Conservation (phyloP, 1,284 basidiomycete genomes). For the Ceratorhiza oryzae-sativae region DNA sequence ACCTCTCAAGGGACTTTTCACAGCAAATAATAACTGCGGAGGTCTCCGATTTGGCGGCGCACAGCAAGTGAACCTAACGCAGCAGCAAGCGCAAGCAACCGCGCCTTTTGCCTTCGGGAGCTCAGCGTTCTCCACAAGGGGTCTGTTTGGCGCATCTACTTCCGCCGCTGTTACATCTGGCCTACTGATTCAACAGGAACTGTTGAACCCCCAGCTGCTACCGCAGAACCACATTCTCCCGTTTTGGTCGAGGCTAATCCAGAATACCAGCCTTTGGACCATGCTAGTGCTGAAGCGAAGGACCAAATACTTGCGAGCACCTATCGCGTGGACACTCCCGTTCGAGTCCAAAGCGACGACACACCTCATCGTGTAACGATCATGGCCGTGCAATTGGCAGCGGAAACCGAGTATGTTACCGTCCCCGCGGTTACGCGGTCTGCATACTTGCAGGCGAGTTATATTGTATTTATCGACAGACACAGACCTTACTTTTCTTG, state of each 20-base stretch:
- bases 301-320: slow-evolving; percentile 38
- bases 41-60: not conserved
- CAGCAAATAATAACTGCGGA: not conserved
- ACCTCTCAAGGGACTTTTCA: not conserved
- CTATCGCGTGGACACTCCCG: slow-evolving; percentile 40
- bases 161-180: not conserved
- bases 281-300: slow-evolving; percentile 31
- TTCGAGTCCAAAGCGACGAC: slow-evolving; percentile 39
- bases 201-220: not conserved
- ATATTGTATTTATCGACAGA: not conserved
- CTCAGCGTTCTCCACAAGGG: not conserved
- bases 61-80: not conserved
- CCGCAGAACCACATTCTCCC: not conserved
- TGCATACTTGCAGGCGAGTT: slow-evolving; percentile 42
- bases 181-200: not conserved
- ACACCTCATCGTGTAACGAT: slow-evolving; percentile 42
- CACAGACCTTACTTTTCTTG: not conserved
- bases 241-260: slow-evolving; percentile 5
- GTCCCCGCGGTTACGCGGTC: slow-evolving; percentile 37
- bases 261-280: slow-evolving; percentile 11
- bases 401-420: slow-evolving; percentile 41
- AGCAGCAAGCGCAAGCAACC: not conserved
- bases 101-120: not conserved
- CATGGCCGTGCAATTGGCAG: slow-evolving; percentile 38
- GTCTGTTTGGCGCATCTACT: slow-evolving; percentile 3